Evolutionary conservation across 805 yeast genomes (phyloP), one percentile per base, ranked within the genome.

Genomic region (Scheffersomyces coipomensis): DNA sequence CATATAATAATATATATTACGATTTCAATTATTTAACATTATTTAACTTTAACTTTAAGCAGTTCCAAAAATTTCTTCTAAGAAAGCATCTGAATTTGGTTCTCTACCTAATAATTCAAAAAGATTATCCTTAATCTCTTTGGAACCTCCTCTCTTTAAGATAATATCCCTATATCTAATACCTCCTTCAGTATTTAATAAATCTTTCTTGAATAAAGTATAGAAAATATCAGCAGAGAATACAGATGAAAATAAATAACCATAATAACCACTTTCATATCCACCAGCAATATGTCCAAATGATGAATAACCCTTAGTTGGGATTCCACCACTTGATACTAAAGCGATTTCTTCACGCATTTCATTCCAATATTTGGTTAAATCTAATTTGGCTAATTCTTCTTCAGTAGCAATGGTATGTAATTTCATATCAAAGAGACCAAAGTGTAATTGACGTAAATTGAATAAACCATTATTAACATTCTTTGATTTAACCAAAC

Each of bases 221-320:
- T 85, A 80, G 66, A 76, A 88, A 56, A 88, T 85, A 59, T 88
- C 96, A 5, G 87, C 77, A 1, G 95, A 93, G 68, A 82, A 88
- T 12, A 86, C 95, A 53, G 81, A 82, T 2, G 95, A 85, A 82
- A 88, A 88, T 65, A 87, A 63, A 59, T 88, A 88, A 2, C 95
- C 95, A 52, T 88, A 88, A 63, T 88, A 88, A 3, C 90, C 89
- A 9, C 90, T 81, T 39, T 86, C 91, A 59, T 88, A 88, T 13
- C 95, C 91, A 27, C 88, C 88, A 58, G 86, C 77, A 39, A 77
- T 73, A 56, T 88, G 96, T 2, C 87, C 88, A 58, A 87, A 87
- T 0, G 88, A 80, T 23, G 83, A 80, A 53, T 78, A 85, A 3
- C 93, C 93, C 43, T 73, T 77, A n/a, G 83, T 76, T 16, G 60